A percentile compares a stretch with the other conserved stretches of the same genome.
phyloP scores from a whole-genome alignment of 345 rosid genomes.

The Lepidium africanum region DNA sequence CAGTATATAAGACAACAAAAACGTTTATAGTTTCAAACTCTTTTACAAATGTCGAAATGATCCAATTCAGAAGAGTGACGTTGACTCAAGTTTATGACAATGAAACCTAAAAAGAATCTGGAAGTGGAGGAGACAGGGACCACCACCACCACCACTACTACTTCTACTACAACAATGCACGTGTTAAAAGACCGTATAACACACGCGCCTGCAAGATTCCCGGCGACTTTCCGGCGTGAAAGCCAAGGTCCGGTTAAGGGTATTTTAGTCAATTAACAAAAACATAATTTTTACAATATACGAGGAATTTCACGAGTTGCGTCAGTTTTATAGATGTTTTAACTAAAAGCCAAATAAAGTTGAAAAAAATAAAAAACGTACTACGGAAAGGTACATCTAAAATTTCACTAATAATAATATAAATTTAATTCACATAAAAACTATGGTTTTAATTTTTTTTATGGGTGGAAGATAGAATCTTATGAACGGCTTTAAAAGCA shows the following conservation, averaged over 20 bases:
- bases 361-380: background rate
- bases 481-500: background rate
- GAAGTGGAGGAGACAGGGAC: constrained; percentile 26
- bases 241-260: constrained; percentile 26
- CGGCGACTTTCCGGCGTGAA: constrained; percentile 30
- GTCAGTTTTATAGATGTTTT: background rate
- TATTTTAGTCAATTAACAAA: background rate
- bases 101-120: constrained; percentile 10
- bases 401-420: background rate
- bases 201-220: constrained; percentile 27
- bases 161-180: background rate
- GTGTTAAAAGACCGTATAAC: constrained; percentile 12
- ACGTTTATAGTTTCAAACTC: background rate
- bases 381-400: constrained; percentile 35
- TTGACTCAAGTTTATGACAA: constrained; percentile 29
- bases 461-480: constrained; percentile 3
- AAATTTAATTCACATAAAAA: background rate
- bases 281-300: background rate
- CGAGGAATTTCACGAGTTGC: constrained; percentile 1
- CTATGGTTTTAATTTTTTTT: background rate
- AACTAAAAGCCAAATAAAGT: constrained; percentile 11
- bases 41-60: background rate
- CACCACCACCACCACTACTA: constrained; percentile 11
- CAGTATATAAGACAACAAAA: background rate
- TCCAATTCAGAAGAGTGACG: constrained; percentile 19